Evolutionary conservation across 2,329 filamentous ascomycete genomes (phyloP).

Genomic region (Purpureocillium lavendulum): DNA sequence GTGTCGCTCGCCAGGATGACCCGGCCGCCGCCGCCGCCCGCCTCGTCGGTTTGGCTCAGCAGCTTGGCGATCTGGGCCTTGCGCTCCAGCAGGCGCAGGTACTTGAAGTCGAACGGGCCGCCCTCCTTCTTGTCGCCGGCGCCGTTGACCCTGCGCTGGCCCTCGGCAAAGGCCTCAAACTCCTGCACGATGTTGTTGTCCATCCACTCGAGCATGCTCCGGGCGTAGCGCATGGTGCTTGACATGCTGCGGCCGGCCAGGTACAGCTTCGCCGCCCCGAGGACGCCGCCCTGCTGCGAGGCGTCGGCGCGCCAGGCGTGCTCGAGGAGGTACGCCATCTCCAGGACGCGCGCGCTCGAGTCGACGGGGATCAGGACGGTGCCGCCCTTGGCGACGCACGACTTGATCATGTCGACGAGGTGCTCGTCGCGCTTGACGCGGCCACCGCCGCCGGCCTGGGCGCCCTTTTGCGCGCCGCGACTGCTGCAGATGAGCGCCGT

Average conservation of each 20-base stretch:
- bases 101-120: constrained; percentile 84
- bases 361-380: constrained; percentile 92
- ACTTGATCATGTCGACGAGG: constrained; percentile 71
- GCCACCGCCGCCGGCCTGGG: constrained; percentile 57
- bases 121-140: constrained; percentile 44
- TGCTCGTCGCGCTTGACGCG: constrained; percentile 78
- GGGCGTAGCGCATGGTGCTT: constrained; percentile 81
- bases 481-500: constrained; percentile 92
- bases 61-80: constrained; percentile 72
- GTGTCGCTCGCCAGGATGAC: constrained; percentile 89
- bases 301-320: constrained; percentile 75
- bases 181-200: constrained; percentile 90
- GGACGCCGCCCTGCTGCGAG: constrained; percentile 38
- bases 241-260: constrained; percentile 80
- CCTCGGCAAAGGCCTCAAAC: constrained; percentile 65
- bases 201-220: constrained; percentile 99
- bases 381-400: constrained; percentile 72
- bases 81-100: constrained; percentile 74
- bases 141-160: constrained; percentile 35
- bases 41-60: constrained; percentile 36
- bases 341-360: constrained; percentile 87
- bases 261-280: constrained; percentile 57
- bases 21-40: constrained; percentile 39
- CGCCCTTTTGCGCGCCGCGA: constrained; percentile 63
- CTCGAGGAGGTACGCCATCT: constrained; percentile 86